Evolutionary conservation across 305 asterid genomes (phyloP).

Genomic region (Withania somnifera): DNA sequence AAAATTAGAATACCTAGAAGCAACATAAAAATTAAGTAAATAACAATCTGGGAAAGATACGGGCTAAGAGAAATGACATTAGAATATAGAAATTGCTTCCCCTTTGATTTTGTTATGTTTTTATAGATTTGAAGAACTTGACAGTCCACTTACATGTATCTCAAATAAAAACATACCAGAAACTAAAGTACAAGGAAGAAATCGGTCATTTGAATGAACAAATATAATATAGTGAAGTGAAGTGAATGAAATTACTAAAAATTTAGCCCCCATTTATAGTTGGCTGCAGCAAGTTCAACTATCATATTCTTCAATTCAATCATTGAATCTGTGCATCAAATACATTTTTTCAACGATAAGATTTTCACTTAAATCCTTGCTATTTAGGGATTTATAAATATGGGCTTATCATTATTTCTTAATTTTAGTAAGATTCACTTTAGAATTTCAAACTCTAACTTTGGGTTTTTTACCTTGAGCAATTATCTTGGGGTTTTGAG

Average conservation of each 20-base stretch:
- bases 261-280: neutral
- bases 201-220: neutral
- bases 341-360: constrained; percentile 30
- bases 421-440: too few species aligned
- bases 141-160: neutral
- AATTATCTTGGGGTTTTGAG: too few species aligned
- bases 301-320: neutral
- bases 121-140: neutral
- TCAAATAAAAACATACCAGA: neutral
- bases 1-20: neutral
- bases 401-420: too few species aligned
- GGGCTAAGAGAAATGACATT: neutral
- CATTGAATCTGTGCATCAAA: neutral
- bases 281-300: neutral
- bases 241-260: neutral
- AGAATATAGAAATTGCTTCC: neutral
- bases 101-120: neutral
- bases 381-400: too few species aligned
- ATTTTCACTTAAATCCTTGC: too few species aligned
- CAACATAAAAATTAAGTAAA: neutral
- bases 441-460: too few species aligned
- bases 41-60: neutral
- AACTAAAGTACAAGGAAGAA: neutral
- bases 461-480: too few species aligned
- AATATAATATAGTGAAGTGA: neutral